phyloP scores from a whole-genome alignment of 2,329 filamentous ascomycete genomes.

The Nemania serpens region DNA sequence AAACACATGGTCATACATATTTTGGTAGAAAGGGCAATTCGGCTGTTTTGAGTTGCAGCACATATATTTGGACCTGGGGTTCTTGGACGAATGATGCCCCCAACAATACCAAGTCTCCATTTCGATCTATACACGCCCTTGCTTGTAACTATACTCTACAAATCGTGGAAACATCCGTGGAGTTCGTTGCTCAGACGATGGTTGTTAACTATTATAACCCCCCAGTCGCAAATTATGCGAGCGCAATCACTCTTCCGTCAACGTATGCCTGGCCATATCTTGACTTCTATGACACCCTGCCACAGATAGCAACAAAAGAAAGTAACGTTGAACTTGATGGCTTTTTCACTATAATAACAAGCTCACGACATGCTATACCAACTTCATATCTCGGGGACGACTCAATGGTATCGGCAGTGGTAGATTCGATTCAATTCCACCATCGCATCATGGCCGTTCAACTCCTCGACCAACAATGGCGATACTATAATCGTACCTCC shows the following conservation, averaged over 20 bases:
- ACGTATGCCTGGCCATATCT: neutral
- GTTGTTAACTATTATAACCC: neutral
- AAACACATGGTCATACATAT: neutral
- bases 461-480: neutral
- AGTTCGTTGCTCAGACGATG: neutral
- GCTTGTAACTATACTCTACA: constrained; percentile 7
- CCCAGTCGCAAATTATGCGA: neutral
- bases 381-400: neutral
- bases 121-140: neutral
- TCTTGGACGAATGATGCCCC: neutral
- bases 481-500: neutral
- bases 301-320: no score
- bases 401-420: neutral
- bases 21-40: neutral
- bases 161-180: neutral
- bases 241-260: neutral
- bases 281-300: neutral
- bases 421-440: constrained; percentile 2
- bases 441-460: neutral
- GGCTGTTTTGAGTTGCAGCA: neutral
- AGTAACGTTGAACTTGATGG: neutral
- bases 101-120: neutral
- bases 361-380: constrained; percentile 3
- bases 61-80: constrained; percentile 1
- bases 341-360: neutral